Base-by-base conservation (phyloP, 108 stramenopile species). In the Chaetoceros muelleri region DNA sequence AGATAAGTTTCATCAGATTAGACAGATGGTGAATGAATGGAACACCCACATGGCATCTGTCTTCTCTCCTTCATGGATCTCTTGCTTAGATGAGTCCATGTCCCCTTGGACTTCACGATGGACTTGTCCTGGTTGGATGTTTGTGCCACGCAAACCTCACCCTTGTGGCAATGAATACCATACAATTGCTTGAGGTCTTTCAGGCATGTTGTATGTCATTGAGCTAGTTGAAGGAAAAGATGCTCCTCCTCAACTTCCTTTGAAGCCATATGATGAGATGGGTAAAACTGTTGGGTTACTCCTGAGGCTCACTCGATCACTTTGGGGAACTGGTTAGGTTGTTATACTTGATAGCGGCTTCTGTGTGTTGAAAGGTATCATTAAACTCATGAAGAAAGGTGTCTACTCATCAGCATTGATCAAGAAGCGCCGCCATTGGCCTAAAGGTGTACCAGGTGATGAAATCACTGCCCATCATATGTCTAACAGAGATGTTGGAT, bases 141-240 rank as follows among this genome's bases (percentile, higher is more conserved):
- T n/a, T 58, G 51, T 61, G 16, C 67, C 67, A 49, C 61, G 57
- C 16, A 73, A 68, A 56, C 72, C 66, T 18, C 58, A 65, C 26
- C 66, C 67, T 2, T 58, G 67, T 56, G 72, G 67, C 28, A 62
- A 48, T 67, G 67, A n/a, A n/a, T n/a, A n/a, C n/a, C n/a, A n/a
- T n/a, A n/a, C n/a, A n/a, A n/a, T n/a, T n/a, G n/a, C n/a, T 50
- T 67, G 66, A 44, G 48, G 31, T 18, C 16, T 67, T 27, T 45
- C 53, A 18, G 58, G 58, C 10, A 52, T 73, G 10, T 24, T 73
- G 30, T 73, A 40, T 21, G 51, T 28, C 24, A 46, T 64, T 16
- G 55, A 67, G 40, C 28, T 72, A 28, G 66, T 62, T 2, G 61
- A 67, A 31, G 71, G 66, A 3, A 62, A 62, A 56, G 66, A 67